These are phyloP conservation scores for Lepidium sativum DNA, from an alignment of 345 rosid species.

Conservation along the genomic window DNA sequence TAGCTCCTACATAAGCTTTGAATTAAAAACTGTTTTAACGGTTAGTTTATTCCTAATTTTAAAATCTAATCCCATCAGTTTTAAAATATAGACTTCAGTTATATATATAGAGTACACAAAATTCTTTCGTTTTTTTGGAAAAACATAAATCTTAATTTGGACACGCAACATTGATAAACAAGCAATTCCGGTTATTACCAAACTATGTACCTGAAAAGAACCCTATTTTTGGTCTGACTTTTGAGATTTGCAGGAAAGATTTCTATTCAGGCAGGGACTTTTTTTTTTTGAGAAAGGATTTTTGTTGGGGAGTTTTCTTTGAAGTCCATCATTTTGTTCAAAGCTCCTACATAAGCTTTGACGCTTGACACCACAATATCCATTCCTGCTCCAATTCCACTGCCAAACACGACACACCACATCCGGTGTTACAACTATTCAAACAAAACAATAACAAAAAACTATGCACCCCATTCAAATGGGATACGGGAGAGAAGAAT, in stretches of 20 bases:
- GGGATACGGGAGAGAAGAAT: not conserved
- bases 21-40: not conserved
- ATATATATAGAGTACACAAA: not conserved
- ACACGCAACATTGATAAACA: not conserved
- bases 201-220: slow-evolving; percentile 12
- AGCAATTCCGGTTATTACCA: not conserved
- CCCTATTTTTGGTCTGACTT: not conserved
- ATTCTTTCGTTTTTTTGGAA: not conserved
- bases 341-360: slow-evolving; percentile 74
- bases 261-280: slow-evolving; percentile 35
- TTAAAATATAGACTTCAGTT: not conserved
- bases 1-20: slow-evolving; percentile 4
- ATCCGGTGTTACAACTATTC: not conserved
- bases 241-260: not conserved
- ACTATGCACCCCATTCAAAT: not conserved
- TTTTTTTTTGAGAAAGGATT: slow-evolving; percentile 22
- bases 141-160: too few relatives aligned
- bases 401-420: slow-evolving; percentile 12
- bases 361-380: slow-evolving; percentile 91
- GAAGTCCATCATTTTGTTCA: slow-evolving; percentile 85
- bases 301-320: slow-evolving; percentile 26
- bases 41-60: not conserved
- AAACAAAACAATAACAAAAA: not conserved
- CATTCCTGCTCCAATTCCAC: slow-evolving; percentile 84
- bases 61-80: not conserved